Evolutionary conservation across 2,329 filamentous ascomycete genomes (phyloP).

Genomic region (Penicillium brasilianum): DNA sequence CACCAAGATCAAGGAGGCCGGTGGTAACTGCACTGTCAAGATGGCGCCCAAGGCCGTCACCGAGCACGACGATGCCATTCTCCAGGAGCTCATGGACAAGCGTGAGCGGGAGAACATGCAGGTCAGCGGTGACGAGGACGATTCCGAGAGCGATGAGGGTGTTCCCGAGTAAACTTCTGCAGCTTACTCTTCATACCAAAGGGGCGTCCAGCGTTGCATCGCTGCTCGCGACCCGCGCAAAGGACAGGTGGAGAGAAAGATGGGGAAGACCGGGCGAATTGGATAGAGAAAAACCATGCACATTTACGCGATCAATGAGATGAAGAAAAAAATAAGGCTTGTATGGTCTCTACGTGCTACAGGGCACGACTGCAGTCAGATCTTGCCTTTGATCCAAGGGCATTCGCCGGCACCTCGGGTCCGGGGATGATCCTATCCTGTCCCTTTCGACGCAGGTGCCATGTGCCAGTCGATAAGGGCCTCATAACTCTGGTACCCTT

Average conservation of each 20-base stretch:
- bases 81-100: conserved; percentile 99
- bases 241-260: conserved; percentile 19
- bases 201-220: conserved; percentile 25
- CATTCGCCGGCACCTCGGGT: conserved; percentile 28
- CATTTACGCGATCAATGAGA: conserved; percentile 32
- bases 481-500: conserved; percentile 18
- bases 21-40: conserved; percentile 84
- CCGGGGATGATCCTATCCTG: conserved; percentile 23
- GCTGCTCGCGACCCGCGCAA: conserved; percentile 22
- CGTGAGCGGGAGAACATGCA: conserved; percentile 96
- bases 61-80: conserved; percentile 95
- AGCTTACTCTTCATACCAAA: conserved; percentile 17
- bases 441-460: conserved; percentile 18
- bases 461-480: conserved; percentile 24
- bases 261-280: conserved; percentile 23
- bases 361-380: conserved; percentile 30
- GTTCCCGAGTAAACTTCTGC: conserved; percentile 57
- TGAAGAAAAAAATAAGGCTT: conserved; percentile 23
- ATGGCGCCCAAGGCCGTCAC: conserved; percentile 99
- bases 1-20: conserved; percentile 75
- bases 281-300: conserved; percentile 33
- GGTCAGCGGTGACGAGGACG: conserved; percentile 95
- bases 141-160: conserved; percentile 93
- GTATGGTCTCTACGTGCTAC: conserved; percentile 27
- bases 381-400: conserved; percentile 25